Conservation (phyloP, 225 moss, liverwort and hornwort species). For the Thuidium tamariscinum region DNA sequence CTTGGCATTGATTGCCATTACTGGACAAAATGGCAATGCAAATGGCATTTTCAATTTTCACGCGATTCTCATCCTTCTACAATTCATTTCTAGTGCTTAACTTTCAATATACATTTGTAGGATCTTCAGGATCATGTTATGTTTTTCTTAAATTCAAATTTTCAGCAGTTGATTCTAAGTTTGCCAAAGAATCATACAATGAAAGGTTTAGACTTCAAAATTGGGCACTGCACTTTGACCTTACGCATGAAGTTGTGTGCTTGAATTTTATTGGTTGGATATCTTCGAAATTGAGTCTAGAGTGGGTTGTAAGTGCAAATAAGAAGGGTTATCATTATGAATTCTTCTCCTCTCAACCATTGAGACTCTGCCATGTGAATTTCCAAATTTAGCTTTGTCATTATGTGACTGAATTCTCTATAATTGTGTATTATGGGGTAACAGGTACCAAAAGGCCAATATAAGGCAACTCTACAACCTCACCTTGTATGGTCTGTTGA, state of each 20-base stretch:
- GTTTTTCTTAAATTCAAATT: neutral
- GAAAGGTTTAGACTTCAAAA: neutral
- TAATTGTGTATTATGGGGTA: neutral
- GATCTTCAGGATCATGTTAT: neutral
- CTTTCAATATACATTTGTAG: neutral
- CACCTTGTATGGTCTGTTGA: slow-evolving; percentile 69
- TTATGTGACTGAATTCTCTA: neutral
- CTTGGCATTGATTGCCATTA: neutral
- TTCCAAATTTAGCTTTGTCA: neutral
- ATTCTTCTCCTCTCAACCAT: neutral
- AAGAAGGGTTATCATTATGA: neutral
- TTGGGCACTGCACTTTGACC: neutral
- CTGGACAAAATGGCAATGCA: neutral
- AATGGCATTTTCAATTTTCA: neutral
- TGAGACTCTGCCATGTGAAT: neutral
- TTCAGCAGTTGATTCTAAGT: neutral
- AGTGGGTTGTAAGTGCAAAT: neutral
- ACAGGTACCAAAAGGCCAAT: slow-evolving; percentile 48
- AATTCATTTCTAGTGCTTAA: neutral
- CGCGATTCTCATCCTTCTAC: neutral
- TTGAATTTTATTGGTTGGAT: neutral
- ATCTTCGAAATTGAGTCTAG: neutral
- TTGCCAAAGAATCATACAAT: neutral
- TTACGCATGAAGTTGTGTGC: neutral
- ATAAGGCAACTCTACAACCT: slow-evolving; percentile 62